Evolutionary conservation across 2,329 filamentous ascomycete species (phyloP), one percentile per base, ranked within the genome.

Genomic region (Neofusicoccum laricinum): DNA sequence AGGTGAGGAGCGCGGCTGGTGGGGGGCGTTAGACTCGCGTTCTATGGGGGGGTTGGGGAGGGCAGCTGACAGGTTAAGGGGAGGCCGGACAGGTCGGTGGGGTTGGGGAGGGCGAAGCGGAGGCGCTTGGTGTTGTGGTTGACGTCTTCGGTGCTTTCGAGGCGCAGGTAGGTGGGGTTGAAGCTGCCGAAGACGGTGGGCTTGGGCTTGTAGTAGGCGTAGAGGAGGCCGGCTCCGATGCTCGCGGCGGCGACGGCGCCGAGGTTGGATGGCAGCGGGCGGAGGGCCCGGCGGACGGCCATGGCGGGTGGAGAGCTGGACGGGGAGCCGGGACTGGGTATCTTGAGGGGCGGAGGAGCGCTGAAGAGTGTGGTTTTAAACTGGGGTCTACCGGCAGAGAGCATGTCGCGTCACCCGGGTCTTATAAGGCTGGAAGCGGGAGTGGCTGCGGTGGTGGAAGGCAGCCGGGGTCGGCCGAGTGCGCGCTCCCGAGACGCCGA

Each of bases 1-100:
- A 72, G 1, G 87, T 88, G 41, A 91, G 78, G 2, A 91, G 76
- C 2, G 88, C 82, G 76, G 78, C 82, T 83, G 61, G 32, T 12
- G 34, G 6, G 32, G 15, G 7, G 4, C 10, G 8, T 45, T 61
- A 17, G 7, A 2, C 12, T 4, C 2, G 36, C 8, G 36, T 7
- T 45, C n/a, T 53, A 21, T 58, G 58, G 36, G 8, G 12, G 49
- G 49, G 0, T n/a, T n/a, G 3, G n/a, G 7, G 34, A 8, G n/a
- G 63, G 5, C 41, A 40, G 67, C 77, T 70, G 68, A 83, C 82
- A 85, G 0, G 82, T 83, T 12, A 86, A 70, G 0, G 74, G 66
- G 11, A 67, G 48, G 21, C 66, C 66, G 21, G 50, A 48, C 8
- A 38, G 38, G 15, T 55, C 57, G 21, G 21, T 17, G 3, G 65